phyloP scores from a whole-genome alignment of 2,329 filamentous ascomycete genomes.

The Corinectria fuckeliana region DNA sequence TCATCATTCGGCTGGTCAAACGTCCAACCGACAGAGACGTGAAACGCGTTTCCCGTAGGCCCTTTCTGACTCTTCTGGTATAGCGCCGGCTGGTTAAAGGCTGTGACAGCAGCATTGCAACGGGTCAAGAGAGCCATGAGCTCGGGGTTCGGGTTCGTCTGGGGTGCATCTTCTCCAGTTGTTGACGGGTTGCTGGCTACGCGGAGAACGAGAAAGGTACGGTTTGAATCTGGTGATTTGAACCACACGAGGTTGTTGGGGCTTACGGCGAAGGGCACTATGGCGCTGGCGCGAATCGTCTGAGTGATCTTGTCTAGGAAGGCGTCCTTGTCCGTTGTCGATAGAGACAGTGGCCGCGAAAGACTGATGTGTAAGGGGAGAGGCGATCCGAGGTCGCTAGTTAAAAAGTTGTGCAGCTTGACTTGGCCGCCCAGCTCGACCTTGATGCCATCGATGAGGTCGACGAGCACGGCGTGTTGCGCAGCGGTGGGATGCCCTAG shows the following conservation, averaged over 20 bases:
- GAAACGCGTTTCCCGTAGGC: constrained; percentile 63
- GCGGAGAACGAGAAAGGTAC: constrained; percentile 85
- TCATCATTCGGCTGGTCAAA: constrained; percentile 60
- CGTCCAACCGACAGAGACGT: constrained; percentile 90
- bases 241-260: constrained; percentile 55
- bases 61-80: constrained; percentile 57
- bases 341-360: constrained; percentile 79
- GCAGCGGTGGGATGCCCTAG: constrained; percentile 60
- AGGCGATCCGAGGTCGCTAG: constrained; percentile 77
- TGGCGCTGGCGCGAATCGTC: constrained; percentile 43
- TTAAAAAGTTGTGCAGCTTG: constrained; percentile 72
- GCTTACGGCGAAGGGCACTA: constrained; percentile 47
- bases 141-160: constrained; percentile 54
- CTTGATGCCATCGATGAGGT: constrained; percentile 49
- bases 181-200: constrained; percentile 47
- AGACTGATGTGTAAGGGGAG: constrained; percentile 90
- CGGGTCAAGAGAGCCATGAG: constrained; percentile 68
- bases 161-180: neutral
- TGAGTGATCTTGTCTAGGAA: constrained; percentile 67
- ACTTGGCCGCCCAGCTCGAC: constrained; percentile 40
- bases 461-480: constrained; percentile 56
- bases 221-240: constrained; percentile 63
- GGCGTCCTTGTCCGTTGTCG: constrained; percentile 71
- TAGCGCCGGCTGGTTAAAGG: constrained; percentile 72
- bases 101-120: constrained; percentile 77